These are phyloP conservation scores for Russula lepida DNA, from an alignment of 768 basidiomycete genomes.

Conservation along the genomic window DNA sequence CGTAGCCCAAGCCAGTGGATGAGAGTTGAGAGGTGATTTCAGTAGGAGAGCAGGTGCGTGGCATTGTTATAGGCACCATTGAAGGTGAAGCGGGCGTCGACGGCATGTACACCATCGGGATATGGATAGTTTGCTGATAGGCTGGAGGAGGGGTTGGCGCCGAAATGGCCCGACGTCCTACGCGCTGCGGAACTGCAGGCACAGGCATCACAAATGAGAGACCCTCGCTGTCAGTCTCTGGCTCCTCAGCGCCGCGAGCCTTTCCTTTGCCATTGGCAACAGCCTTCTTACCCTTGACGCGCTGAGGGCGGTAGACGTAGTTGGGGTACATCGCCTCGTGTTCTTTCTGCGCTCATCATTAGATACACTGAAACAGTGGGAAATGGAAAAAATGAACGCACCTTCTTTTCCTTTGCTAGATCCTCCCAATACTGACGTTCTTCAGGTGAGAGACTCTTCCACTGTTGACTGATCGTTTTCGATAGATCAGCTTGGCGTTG, in stretches of 20 bases:
- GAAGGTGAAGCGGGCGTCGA: slow-evolving; percentile 61
- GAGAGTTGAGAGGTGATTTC: slow-evolving; percentile 33
- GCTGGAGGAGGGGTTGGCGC: slow-evolving; percentile 59
- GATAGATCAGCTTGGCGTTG: slow-evolving; percentile 72
- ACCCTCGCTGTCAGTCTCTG: slow-evolving; percentile 27
- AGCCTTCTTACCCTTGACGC: slow-evolving; percentile 47
- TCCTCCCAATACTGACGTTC: slow-evolving; percentile 71
- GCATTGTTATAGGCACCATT: slow-evolving; percentile 45
- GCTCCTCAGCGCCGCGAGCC: slow-evolving; percentile 32
- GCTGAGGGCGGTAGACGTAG: slow-evolving; percentile 73
- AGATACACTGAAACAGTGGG: slow-evolving; percentile 30
- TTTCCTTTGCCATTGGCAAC: slow-evolving; percentile 45
- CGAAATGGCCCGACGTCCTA: slow-evolving; percentile 39
- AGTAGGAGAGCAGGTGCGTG: slow-evolving; percentile 34
- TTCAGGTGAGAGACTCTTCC: slow-evolving; percentile 58
- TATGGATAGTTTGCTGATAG: slow-evolving; percentile 62
- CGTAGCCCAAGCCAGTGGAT: slow-evolving; percentile 38
- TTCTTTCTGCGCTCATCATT: slow-evolving; percentile 67
- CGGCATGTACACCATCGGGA: slow-evolving; percentile 56
- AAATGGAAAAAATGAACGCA: slow-evolving; percentile 40
- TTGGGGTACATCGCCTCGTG: slow-evolving; percentile 67
- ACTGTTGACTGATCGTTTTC: slow-evolving; percentile 75
- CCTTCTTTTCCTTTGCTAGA: slow-evolving; percentile 67
- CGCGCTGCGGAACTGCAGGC: slow-evolving; percentile 23
- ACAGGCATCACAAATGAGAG: slow-evolving; percentile 37